Evolutionary conservation across 129 eudicot species (phyloP), one percentile per base, ranked within the genome.

Genomic region (Arctium lappa): DNA sequence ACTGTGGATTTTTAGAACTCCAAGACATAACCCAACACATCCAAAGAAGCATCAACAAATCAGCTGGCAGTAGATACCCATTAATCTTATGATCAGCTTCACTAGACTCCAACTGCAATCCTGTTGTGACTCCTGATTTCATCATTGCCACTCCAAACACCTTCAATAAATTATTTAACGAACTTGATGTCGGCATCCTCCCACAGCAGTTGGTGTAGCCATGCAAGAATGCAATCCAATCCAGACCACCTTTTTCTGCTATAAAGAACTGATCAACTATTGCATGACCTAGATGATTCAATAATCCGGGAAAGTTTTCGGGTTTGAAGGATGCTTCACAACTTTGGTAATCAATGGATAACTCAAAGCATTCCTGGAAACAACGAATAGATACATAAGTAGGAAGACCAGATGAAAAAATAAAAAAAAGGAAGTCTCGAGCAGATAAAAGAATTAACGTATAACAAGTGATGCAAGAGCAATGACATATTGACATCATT

Each of bases 21-120:
- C 90, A 90, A 30, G 90, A 88, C 90, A 93, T 85, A 71, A 91
- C 81, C 93, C 93, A 90, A 83, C 99, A 95, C 74, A 91, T 83
- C 90, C 90, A 88, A 44, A 95, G 86, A 87, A 95, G 93, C 89
- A 90, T 89, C 38, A 84, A 76, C 60, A 93, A 79, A 56, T 95
- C 95, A 66, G 68, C 70, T 29, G 99, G 91, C 66, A 83, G 53
- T 36, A 93, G 77, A 3, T 86, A 87, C 31, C 99, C 99, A 27
- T 73, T 93, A 60, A 88, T 85, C 89, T 95, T 95, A 70, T 77
- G 72, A 82, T 91, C 97, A 82, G 84, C 84, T 22, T 95, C 97
- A 76, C 22, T 83, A 2, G 91, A 88, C 80, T 91, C 98, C 36
- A 93, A 82, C 39, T 89, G 83, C 42, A 95, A 74, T 34, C 89